phyloP scores from a whole-genome alignment of 257 asterid genomes.

The Nicotiana tabacum region DNA sequence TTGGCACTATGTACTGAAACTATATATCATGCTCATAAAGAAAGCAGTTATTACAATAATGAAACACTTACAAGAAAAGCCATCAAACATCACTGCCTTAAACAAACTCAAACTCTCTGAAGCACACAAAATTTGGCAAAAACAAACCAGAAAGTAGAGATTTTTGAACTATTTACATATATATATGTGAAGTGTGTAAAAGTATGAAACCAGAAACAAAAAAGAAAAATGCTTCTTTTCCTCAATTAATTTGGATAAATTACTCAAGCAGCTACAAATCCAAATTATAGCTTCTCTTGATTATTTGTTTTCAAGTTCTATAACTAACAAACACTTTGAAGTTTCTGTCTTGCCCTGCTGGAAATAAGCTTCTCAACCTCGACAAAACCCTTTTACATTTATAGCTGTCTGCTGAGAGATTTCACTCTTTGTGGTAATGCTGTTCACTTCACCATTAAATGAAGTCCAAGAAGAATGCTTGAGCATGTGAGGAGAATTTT shows the following conservation, averaged over 20 bases:
- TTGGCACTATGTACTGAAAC: not conserved
- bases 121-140: not conserved
- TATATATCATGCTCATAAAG: not conserved
- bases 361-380: conserved; percentile 14
- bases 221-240: not conserved
- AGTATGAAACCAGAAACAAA: conserved; percentile 7
- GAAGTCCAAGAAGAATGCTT: conserved; percentile 51
- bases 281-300: not conserved
- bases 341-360: not conserved
- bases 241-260: not conserved
- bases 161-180: conserved; percentile 17
- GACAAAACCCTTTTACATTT: conserved; percentile 15
- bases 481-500: conserved; percentile 51
- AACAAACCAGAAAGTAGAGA: not conserved
- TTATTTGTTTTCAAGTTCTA: not conserved
- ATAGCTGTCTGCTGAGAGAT: conserved; percentile 31
- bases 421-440: conserved; percentile 34
- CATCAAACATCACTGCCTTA: conserved; percentile 10
- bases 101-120: conserved; percentile 10
- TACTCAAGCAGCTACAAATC: not conserved
- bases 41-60: not conserved
- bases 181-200: conserved; percentile 14
- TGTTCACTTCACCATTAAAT: conserved; percentile 32
- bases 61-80: not conserved
- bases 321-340: not conserved